Evolutionary conservation across 2,329 filamentous ascomycete species (phyloP), one percentile per base, ranked within the genome.

Genomic region (Xylaria sp.): DNA sequence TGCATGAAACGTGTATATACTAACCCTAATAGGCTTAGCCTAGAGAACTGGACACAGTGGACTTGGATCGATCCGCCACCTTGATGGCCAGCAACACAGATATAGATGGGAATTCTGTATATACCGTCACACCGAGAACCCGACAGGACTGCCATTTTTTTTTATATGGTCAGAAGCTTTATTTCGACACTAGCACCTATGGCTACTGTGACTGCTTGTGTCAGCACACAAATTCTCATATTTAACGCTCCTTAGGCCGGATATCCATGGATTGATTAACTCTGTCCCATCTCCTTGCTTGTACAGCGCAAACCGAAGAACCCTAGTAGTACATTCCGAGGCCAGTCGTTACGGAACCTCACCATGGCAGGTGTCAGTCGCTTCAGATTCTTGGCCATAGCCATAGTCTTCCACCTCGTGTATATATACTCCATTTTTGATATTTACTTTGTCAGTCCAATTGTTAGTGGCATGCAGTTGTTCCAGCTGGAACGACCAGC

Each of bases 371-470:
- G 82, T 68, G 82, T 85, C 73, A 83, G 82, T 74, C 93, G 94
- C 78, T 88, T 92, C 77, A 91, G 90, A 78, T 98, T 99, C 79
- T 82, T 98, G 80, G 90, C 91, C 78, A 88, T 97, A 78, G 96
- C 96, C 75, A 88, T 98, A 78, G 83, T 95, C 69, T 99, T 99
- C 79, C 97, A 99, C 81, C 80, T 98, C 62, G 88, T 97, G 72
- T 99, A 99, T 80, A 91, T 97, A 65, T 92, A 91, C 78, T 97
- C 94, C 68, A 98, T 98, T 77, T 99, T 99, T 82, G 94, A 98
- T 80, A 96, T 98, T 72, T 98, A 99, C 82, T 99, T 99, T 78
- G 94, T 98, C 78, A 98, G 94, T 79, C 96, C 96, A 24, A 96
- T 99, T 74, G 96, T 98, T 63, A 92, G 91, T 83, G 96, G 96